Conservation (phyloP, 2,329 filamentous ascomycete species). For the Ramichloridium luteum region DNA sequence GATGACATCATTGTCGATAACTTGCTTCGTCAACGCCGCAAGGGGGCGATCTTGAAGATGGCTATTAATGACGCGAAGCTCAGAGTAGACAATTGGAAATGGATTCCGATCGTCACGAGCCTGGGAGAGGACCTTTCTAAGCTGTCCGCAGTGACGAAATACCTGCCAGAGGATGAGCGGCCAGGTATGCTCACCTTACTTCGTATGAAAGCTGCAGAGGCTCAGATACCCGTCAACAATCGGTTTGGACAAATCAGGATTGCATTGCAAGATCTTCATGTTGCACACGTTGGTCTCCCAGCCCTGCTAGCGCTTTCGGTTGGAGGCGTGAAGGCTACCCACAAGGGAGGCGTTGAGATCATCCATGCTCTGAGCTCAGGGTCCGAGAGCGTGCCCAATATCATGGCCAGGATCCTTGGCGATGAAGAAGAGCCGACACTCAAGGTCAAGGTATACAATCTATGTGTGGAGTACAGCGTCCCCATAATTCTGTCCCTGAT, state of each 20-base stretch:
- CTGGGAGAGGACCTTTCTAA: constrained; percentile 66
- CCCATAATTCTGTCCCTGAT: constrained; percentile 70
- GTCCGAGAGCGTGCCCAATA: constrained; percentile 44
- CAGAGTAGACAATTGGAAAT: constrained; percentile 49
- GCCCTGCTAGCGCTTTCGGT: constrained; percentile 70
- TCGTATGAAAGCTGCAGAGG: constrained; percentile 51
- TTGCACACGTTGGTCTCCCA: constrained; percentile 74
- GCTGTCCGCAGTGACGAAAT: constrained; percentile 80
- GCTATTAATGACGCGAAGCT: constrained; percentile 53
- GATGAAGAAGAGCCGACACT: constrained; percentile 88
- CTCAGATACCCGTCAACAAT: constrained; percentile 52
- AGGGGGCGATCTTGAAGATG: constrained; percentile 69
- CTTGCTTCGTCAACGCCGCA: constrained; percentile 69
- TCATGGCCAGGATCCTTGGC: constrained; percentile 83
- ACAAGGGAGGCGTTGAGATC: constrained; percentile 48
- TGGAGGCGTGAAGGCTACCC: constrained; percentile 51
- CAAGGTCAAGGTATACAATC: constrained; percentile 74
- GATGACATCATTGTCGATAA: constrained; percentile 95
- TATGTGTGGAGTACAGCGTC: constrained; percentile 81
- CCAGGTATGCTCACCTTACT: constrained; percentile 72
- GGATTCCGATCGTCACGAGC: constrained; percentile 54
- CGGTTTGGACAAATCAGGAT: constrained; percentile 53
- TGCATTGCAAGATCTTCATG: constrained; percentile 51
- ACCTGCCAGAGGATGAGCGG: constrained; percentile 87
- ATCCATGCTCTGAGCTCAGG: constrained; percentile 43